Percentiles rank a stretch among this genome's conserved stretches.
Conservation (phyloP, 2,329 filamentous ascomycete genomes). For the Sporothrix globosa region DNA sequence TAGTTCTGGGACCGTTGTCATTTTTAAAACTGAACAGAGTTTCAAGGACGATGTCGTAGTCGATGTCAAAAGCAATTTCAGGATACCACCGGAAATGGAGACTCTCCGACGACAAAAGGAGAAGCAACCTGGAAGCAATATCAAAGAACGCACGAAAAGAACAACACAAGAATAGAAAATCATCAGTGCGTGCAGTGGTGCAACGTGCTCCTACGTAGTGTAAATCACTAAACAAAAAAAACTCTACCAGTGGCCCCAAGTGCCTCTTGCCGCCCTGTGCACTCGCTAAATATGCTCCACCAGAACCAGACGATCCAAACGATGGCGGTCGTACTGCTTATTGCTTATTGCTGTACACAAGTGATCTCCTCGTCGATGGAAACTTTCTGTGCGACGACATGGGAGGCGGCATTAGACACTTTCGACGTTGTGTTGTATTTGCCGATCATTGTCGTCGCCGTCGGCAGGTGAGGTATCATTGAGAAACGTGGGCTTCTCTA, state of each 20-base stretch:
- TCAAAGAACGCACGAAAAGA: not conserved
- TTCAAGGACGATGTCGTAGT: too few species aligned
- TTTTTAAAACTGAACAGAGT: not conserved
- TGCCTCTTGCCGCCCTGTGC: not conserved
- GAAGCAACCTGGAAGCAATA: not conserved
- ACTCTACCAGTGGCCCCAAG: not conserved
- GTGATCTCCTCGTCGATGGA: not conserved
- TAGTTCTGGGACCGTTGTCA: not conserved
- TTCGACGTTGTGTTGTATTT: not conserved
- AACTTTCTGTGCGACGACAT: not conserved
- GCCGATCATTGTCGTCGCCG: too few species aligned
- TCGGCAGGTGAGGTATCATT: too few species aligned
- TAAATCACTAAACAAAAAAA: not conserved
- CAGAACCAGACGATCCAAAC: not conserved
- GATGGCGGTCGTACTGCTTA: not conserved
- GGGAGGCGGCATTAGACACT: constrained; percentile 3
- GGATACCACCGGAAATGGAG: not conserved
- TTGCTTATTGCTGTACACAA: too few species aligned
- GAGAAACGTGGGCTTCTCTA: too few species aligned
- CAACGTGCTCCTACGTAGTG: too few species aligned
- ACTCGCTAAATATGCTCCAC: not conserved
- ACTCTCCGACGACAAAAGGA: not conserved
- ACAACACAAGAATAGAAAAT: not conserved
- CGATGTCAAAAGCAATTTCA: not conserved
- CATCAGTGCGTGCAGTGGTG: constrained; percentile 20